Conservation (phyloP, 225 moss, liverwort and hornwort species). For the Pleurozium schreberi region DNA sequence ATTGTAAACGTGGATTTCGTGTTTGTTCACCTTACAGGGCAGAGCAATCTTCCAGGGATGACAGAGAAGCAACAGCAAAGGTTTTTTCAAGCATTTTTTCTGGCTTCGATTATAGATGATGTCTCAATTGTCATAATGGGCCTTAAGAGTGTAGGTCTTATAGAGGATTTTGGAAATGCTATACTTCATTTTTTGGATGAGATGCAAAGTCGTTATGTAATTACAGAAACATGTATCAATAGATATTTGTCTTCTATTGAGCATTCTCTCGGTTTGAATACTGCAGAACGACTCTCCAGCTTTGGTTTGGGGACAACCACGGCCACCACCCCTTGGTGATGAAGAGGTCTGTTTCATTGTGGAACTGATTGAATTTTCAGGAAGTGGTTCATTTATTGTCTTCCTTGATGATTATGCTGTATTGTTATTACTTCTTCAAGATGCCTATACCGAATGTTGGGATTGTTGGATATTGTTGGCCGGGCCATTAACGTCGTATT, state of each 20-base stretch:
- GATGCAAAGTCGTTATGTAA: not conserved
- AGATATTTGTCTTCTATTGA: not conserved
- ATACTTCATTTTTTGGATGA: not conserved
- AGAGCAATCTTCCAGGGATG: not conserved
- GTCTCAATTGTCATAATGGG: not conserved
- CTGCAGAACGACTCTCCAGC: constrained; percentile 73
- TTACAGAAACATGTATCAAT: no score
- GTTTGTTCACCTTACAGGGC: constrained; percentile 5
- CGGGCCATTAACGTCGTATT: not conserved
- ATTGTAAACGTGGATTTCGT: not conserved
- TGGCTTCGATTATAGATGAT: not conserved
- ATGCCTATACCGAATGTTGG: not conserved
- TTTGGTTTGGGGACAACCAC: constrained; percentile 87
- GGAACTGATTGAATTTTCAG: not conserved
- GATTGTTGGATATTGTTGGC: not conserved
- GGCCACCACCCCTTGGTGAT: constrained; percentile 80
- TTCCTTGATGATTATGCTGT: not conserved
- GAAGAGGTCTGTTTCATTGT: constrained; percentile 66
- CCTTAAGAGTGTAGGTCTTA: not conserved
- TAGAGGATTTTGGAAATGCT: not conserved
- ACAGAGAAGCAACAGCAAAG: constrained; percentile 1
- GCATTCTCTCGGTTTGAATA: not conserved
- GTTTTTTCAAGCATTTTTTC: not conserved
- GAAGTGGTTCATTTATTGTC: not conserved
- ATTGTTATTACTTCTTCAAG: not conserved